Evolutionary conservation across 257 asterid genomes (phyloP).

Genomic region (Solanum corneliomulleri): DNA sequence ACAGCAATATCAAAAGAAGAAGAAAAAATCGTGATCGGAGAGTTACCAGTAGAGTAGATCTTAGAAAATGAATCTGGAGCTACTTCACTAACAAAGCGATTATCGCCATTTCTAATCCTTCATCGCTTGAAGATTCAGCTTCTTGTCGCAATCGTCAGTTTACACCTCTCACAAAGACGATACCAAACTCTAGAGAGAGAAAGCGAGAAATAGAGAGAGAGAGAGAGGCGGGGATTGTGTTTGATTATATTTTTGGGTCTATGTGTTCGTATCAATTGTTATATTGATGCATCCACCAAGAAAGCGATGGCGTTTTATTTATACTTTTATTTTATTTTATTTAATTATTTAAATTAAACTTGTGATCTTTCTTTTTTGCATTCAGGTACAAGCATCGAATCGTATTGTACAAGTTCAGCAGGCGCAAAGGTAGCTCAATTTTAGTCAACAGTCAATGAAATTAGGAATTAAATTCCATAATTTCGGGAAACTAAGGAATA

Average conservation of each 20-base stretch:
- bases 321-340: not conserved
- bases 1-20: not conserved
- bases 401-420: not conserved
- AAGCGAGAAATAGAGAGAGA: not conserved
- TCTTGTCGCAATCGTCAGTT: conserved; percentile 4
- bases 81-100: not conserved
- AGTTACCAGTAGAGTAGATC: conserved; percentile 55
- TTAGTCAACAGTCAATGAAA: not conserved
- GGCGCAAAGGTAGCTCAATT: not conserved
- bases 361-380: not conserved
- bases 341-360: not conserved
- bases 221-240: conserved; percentile 42
- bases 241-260: conserved; percentile 15
- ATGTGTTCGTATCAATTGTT: not conserved
- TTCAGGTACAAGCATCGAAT: not conserved
- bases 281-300: not conserved
- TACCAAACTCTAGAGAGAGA: conserved; percentile 2
- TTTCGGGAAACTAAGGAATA: not conserved
- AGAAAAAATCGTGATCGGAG: conserved; percentile 25
- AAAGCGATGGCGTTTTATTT: conserved; percentile 15
- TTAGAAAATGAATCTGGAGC: conserved; percentile 33
- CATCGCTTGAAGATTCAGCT: conserved; percentile 8
- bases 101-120: conserved; percentile 42
- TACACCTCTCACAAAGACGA: conserved; percentile 1
- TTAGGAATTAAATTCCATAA: not conserved